Evolutionary conservation across 805 yeast species (phyloP), one percentile per base, ranked within the genome.

Genomic region (Candida silvatica): DNA sequence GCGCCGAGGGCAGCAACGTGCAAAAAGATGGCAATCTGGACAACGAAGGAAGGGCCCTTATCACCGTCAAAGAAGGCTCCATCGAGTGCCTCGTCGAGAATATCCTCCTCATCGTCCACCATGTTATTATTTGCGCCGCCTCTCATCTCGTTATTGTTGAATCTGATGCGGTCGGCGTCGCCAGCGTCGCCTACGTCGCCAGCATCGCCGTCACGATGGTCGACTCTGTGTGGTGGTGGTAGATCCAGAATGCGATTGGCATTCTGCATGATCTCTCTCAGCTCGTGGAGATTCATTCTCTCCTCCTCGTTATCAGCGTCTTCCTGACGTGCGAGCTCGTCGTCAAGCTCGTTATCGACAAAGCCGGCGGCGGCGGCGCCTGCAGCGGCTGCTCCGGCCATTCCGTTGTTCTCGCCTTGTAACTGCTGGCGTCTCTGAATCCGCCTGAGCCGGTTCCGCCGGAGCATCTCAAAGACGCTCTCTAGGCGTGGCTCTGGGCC

Each of bases 401-500:
- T n/a, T 18, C 14, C 14, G 12, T 11, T 14, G 5, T 5, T 28
- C 31, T 14, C 17, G 14, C 31, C 17, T 14, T n/a, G n/a, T n/a
- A n/a, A n/a, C n/a, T n/a, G n/a, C n/a, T n/a, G n/a, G n/a, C n/a
- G n/a, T n/a, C n/a, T n/a, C n/a, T n/a, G n/a, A 11, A 33, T 19
- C 35, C 26, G 27, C n/a, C 26, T 4, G 8, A 29, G 17, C 16
- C 17, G 29, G 12, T 15, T 19, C 16, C 29, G 16, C 31, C 19
- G 20, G 22, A 34, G 22, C 27, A 31, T 15, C 12, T 29, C 35
- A 19, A 35, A 29, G 5, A 35, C 17, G 14, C 28, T 17, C 17
- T 29, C 18, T 9, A 67, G 56, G 33, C 64, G 54, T 27, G 70
- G 68, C 41, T 67, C 74, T 32, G 61, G 67, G 2, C 92, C 92